Evolutionary conservation across 768 basidiomycete genomes (phyloP).

Genomic region (Ramaria sp.): DNA sequence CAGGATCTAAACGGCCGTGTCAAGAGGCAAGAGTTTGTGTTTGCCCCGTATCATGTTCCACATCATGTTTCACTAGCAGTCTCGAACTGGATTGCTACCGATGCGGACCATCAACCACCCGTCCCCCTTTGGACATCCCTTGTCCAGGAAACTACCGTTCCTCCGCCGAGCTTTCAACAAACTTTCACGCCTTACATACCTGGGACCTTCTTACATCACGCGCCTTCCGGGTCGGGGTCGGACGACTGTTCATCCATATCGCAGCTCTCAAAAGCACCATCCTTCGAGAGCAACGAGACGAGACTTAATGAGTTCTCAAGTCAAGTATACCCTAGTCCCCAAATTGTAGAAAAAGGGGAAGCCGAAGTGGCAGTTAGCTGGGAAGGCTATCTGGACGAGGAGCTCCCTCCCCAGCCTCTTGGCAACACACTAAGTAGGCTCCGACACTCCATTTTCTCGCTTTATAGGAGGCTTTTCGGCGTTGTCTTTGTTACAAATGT

Average conservation of each 20-base stretch:
- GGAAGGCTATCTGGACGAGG: slow-evolving; percentile 42
- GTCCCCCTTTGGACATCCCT: slow-evolving; percentile 3
- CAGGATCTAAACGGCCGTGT: neutral
- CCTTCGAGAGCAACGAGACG: neutral
- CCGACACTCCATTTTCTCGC: slow-evolving; percentile 41
- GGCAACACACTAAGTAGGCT: slow-evolving; percentile 38
- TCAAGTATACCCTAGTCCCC: neutral
- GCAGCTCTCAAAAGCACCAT: slow-evolving; percentile 2
- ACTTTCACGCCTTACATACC: neutral
- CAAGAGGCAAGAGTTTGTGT: neutral
- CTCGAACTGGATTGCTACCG: slow-evolving; percentile 1
- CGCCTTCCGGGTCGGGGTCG: no score
- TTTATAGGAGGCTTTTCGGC: slow-evolving; percentile 45
- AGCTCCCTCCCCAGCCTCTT: slow-evolving; percentile 39
- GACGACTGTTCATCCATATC: neutral
- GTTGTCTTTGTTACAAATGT: slow-evolving; percentile 42
- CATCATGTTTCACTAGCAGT: neutral
- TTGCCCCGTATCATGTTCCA: neutral
- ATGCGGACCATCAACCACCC: neutral
- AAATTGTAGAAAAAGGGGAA: neutral
- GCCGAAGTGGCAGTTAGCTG: slow-evolving; percentile 18
- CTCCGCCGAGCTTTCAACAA: neutral
- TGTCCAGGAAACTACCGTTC: neutral
- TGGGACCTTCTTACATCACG: neutral
- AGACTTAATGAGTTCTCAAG: neutral